These are phyloP conservation scores for Closterium sp. DNA, from an alignment of 139 green algal genomes.

Conservation along the genomic window DNA sequence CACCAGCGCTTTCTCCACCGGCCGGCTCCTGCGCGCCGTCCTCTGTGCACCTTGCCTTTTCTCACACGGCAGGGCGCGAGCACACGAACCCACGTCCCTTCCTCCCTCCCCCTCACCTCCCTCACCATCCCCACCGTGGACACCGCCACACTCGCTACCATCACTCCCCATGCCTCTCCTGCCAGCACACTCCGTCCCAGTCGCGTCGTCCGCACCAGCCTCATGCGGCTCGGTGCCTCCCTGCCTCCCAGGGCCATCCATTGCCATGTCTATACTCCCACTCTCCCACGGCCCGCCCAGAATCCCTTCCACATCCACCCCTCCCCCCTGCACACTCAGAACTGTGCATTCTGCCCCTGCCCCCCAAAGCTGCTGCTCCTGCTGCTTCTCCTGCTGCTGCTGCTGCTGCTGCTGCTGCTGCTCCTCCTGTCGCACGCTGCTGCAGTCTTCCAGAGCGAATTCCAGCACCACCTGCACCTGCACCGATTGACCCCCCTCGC, in stretches of 20 bases:
- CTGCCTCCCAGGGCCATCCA: too few species aligned
- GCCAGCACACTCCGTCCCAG: not conserved
- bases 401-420: not conserved
- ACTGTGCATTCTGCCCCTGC: not conserved
- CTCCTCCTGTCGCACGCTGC: not conserved
- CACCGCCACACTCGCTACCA: not conserved
- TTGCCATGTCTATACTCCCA: not conserved
- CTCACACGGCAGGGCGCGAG: not conserved
- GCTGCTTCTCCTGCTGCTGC: not conserved
- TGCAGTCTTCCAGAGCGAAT: not conserved
- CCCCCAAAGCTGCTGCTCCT: not conserved
- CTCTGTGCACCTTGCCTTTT: not conserved
- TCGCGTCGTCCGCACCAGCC: too few species aligned
- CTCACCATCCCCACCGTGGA: not conserved
- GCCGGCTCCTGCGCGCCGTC: not conserved
- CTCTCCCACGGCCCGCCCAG: not conserved
- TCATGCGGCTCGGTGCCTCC: too few species aligned
- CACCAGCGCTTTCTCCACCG: not conserved
- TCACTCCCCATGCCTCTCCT: not conserved
- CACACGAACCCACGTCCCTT: not conserved
- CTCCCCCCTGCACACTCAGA: not conserved
- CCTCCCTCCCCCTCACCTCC: not conserved
- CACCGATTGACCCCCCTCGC: not conserved
- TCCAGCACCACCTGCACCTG: not conserved
- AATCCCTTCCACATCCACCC: not conserved